Evolutionary conservation across 306 rosid species (phyloP), one percentile per base, ranked within the genome.

Genomic region (Adenanthera pavonina): DNA sequence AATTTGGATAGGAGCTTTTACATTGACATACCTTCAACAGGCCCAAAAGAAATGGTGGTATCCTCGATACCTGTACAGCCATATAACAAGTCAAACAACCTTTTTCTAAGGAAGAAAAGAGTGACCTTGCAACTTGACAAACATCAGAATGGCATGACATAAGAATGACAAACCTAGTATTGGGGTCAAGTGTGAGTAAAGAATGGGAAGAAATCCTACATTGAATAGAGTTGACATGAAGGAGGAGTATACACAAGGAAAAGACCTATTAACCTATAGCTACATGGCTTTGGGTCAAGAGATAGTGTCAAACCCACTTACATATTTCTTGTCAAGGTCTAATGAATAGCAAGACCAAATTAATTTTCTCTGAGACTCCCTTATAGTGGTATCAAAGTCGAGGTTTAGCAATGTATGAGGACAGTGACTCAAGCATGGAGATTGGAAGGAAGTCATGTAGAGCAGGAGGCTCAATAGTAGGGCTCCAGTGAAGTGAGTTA

Each of bases 21-120:
- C 74, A 43, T 78, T 56, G 77, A 43, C 85, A 79, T 94, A 94
- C 97, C 98, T 92, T 94, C 98, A 69, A 92, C 95, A n/a, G 93
- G 97, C 78, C 91, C 98, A 83, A 91, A 92, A 76, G 97, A 79
- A 65, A 91, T 93, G 90, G 82, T 73, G 73, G 92, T 77, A 80
- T 92, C 98, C 79, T 94, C 98, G 70, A 94, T 85, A 86, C 97
- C 98, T 94, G 92, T 65, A 82, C 54, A 74, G 64, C 46, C 82
- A 80, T 76, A 83, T 62, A 84, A 83, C 47, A 65, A 74, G 69
- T 87, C 81, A 81, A 81, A 76, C 36, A 64, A 69, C 53, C 53
- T 41, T 87, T 35, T 70, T 19, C 17, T 65, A 57, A 81, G 71
- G 66, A 35, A 7, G 8, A 62, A 75, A 25, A 47, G 79, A 69